Base-by-base conservation (phyloP, 108 stramenopile species). In the Schizochytrium sp. region DNA sequence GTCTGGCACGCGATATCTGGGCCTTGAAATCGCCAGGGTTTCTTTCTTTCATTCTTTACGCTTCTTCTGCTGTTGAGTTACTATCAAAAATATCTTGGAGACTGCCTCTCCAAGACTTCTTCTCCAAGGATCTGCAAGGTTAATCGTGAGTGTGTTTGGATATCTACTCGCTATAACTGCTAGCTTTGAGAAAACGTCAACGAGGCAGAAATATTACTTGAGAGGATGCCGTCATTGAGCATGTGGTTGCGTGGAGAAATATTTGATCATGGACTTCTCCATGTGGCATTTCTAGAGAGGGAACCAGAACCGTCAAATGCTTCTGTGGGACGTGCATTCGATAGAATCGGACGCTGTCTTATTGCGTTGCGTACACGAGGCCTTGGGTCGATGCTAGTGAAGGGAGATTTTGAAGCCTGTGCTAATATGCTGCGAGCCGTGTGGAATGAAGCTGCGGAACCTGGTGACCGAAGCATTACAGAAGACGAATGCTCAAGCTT, bases 211-310 rank as follows among this genome's bases (percentile, higher is more conserved):
- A 28, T 28, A 28, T 28, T 28, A 28, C 28, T 28, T 28, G 28
- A 28, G 28, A 28, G 28, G 28, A 28, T 28, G 28, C 28, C 28
- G 28, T 28, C 28, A 28, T 28, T 28, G 59, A 53, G 50, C 10
- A 83, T 83, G 76, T 83, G 76, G 76, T 50, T 83, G 76, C 76
- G 76, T 10, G 76, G 50, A 17, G 76, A 83, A 53, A 53, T 83
- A 1, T 69, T 69, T 3, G 64, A 69, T 44, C 64, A 69, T 15
- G 64, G 64, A 38, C 64, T 69, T 44, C 64, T 69, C 5, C 64
- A 69, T 15, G 42, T 69, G 1, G 7, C 64, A 44, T 44, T 69
- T 38, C 64, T 69, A 44, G 64, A 69, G 76, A 47, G 47, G 7
- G 76, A 83, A n/a, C 50, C 53, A 28, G 47, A 49, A 28, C 76